Percentiles rank a stretch among this genome's conserved stretches.
phyloP scores from a whole-genome alignment of 805 yeast species.

The Yarrowia sp. region DNA sequence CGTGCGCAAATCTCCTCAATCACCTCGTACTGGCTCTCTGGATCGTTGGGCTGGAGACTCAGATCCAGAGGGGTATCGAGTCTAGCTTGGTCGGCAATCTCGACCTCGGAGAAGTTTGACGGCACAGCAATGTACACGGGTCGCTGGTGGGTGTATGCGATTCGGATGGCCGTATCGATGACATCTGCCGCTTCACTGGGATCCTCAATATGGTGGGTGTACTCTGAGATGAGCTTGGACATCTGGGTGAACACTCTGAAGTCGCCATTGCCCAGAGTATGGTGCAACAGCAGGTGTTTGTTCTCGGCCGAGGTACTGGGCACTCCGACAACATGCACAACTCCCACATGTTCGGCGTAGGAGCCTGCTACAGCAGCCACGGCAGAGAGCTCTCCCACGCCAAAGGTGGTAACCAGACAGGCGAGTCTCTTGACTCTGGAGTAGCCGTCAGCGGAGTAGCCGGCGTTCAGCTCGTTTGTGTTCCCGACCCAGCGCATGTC shows the following conservation, averaged over 20 bases:
- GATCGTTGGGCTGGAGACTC: slow-evolving; percentile 62
- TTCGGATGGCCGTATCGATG: slow-evolving; percentile 76
- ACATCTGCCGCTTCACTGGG: slow-evolving; percentile 69
- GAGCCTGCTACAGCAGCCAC: slow-evolving; percentile 88
- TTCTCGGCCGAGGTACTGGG: slow-evolving; percentile 79
- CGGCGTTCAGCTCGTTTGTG: slow-evolving; percentile 88
- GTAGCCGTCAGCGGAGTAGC: slow-evolving; percentile 89
- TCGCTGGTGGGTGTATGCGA: slow-evolving; percentile 73
- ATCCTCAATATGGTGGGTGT: slow-evolving; percentile 70
- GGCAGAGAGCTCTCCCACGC: slow-evolving; percentile 88
- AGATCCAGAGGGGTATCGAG: slow-evolving; percentile 72
- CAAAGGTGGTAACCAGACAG: slow-evolving; percentile 82
- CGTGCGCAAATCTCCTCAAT: slow-evolving; percentile 59
- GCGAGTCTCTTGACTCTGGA: slow-evolving; percentile 80
- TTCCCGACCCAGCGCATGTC: slow-evolving; percentile 86
- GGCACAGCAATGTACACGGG: slow-evolving; percentile 86
- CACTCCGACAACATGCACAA: slow-evolving; percentile 84
- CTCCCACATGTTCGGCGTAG: slow-evolving; percentile 87
- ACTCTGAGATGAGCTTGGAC: slow-evolving; percentile 74
- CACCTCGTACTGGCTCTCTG: slow-evolving; percentile 69
- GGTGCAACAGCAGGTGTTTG: slow-evolving; percentile 76
- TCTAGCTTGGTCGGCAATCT: slow-evolving; percentile 59
- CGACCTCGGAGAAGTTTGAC: slow-evolving; percentile 74
- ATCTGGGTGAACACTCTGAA: slow-evolving; percentile 79
- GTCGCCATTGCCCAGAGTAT: slow-evolving; percentile 84